phyloP scores from a whole-genome alignment of 495 filamentous ascomycete species.

The Tuber aestivum region DNA sequence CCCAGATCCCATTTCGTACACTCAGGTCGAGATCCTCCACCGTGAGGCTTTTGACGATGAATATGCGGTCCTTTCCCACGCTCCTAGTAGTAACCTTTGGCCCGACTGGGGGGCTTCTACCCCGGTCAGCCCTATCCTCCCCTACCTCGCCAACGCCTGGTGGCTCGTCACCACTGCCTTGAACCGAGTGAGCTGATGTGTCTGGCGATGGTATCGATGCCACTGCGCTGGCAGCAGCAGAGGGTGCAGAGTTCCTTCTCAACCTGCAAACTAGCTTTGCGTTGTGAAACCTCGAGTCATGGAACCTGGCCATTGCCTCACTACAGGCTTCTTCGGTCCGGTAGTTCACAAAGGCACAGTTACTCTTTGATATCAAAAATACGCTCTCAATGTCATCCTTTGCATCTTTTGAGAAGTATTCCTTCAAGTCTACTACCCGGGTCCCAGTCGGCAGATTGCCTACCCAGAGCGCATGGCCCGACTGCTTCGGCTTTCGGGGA shows the following conservation, averaged over 20 bases:
- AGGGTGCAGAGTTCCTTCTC: conserved; percentile 56
- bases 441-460: conserved; percentile 85
- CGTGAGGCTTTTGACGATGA: conserved; percentile 90
- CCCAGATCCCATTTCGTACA: conserved; percentile 80
- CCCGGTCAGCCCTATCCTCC: conserved; percentile 10
- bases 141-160: conserved; percentile 29
- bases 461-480: conserved; percentile 92
- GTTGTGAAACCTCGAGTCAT: conserved; percentile 85
- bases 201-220: conserved; percentile 49
- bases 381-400: conserved; percentile 76
- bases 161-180: conserved; percentile 36
- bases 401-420: conserved; percentile 81
- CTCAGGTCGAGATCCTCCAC: conserved; percentile 93
- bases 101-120: conserved; percentile 37
- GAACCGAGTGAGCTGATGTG: conserved; percentile 40
- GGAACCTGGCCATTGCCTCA: conserved; percentile 74
- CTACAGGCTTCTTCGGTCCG: conserved; percentile 70
- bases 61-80: conserved; percentile 63
- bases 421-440: conserved; percentile 71
- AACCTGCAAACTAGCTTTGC: conserved; percentile 87
- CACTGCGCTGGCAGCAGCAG: conserved; percentile 48
- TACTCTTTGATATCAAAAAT: conserved; percentile 94
- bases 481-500: conserved; percentile 85
- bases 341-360: conserved; percentile 97
- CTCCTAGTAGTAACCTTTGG: conserved; percentile 30